Evolutionary conservation across 2,329 filamentous ascomycete genomes (phyloP).

Genomic region (Sclerotinia borealis): DNA sequence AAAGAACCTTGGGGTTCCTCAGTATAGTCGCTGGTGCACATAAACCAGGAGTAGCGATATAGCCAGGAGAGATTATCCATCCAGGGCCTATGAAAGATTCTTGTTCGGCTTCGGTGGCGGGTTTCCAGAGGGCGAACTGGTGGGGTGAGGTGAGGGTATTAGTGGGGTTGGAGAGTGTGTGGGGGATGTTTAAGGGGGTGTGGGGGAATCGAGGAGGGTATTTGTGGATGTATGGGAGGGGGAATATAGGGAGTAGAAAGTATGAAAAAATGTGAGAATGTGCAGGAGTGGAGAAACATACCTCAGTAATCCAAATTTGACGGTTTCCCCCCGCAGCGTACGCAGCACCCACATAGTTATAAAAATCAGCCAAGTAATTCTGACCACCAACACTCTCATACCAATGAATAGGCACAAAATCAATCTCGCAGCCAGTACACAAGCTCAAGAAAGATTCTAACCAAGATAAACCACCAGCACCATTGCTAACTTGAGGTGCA

Average conservation of each 20-base stretch:
- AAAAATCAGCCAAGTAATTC: slow-evolving; percentile 34
- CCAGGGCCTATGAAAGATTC: slow-evolving; percentile 37
- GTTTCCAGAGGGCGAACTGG: neutral
- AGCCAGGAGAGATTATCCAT: slow-evolving; percentile 34
- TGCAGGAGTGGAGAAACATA: neutral
- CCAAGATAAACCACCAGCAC: slow-evolving; percentile 35
- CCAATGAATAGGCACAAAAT: slow-evolving; percentile 43
- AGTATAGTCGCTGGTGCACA: neutral
- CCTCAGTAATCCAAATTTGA: slow-evolving; percentile 5
- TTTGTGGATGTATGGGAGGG: neutral
- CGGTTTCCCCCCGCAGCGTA: neutral
- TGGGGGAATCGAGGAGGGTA: too few relatives aligned
- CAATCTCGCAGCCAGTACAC: slow-evolving; percentile 39
- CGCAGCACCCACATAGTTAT: neutral
- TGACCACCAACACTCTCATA: slow-evolving; percentile 39
- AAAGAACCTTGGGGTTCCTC: neutral
- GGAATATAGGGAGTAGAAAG: neutral
- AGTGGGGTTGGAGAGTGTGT: neutral
- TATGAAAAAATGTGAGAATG: too few relatives aligned
- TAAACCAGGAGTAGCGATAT: slow-evolving; percentile 10
- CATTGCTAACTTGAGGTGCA: slow-evolving; percentile 44
- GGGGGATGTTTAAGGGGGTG: too few relatives aligned
- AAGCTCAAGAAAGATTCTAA: slow-evolving; percentile 38
- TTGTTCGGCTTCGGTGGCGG: slow-evolving; percentile 26
- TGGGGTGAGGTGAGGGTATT: neutral